Base-by-base conservation (phyloP, 163 green algal species). In the Volvox carteri region DNA sequence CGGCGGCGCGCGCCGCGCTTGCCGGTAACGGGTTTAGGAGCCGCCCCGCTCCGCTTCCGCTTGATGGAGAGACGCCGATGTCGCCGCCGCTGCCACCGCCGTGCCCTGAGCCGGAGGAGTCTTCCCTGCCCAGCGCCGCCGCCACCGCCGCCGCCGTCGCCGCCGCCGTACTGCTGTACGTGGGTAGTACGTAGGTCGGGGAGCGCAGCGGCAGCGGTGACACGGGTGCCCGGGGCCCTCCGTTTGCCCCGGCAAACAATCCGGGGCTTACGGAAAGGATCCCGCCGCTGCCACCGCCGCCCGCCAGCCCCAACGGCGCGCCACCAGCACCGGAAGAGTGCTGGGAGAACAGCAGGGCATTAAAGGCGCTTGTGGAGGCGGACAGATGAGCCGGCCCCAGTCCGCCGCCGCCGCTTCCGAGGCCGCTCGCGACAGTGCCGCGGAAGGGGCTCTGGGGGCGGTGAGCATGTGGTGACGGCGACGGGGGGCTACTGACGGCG, bases 291-390 rank as follows among this genome's bases (percentile, higher is more conserved):
- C 48, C n/a, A n/a, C 77, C 37, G 37, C 37, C 52, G 37, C 33
- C 54, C 33, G 79, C 30, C n/a, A n/a, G n/a, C n/a, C n/a, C n/a
- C n/a, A n/a, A 23, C 35, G 54, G 23, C 39, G 19, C 62, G 60
- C 14, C 46, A 11, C 39, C 25, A n/a, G n/a, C n/a, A 11, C 39
- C 25, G 25, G 46, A 11, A 44, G 44, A 8, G 3, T 44, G 54
- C 37, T 72, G 80, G 16, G 62, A 52, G 8, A 50, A 7, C 30
- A 87, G 80, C 2, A 87, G 44, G 33, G 80, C 62, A 30, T 46
- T 78, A 44, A 87, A 87, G n/a, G 80, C 62, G 80, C 39, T 78
- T 1, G 42, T 41, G 42, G 62, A 70, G n/a, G 35, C 39, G 65
- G 65, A 75, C 4, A 86, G 78, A 30, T 30, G 25, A 44, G 18